Evolutionary conservation across 306 rosid species (phyloP), one percentile per base, ranked within the genome.

Genomic region (Senna siamea): DNA sequence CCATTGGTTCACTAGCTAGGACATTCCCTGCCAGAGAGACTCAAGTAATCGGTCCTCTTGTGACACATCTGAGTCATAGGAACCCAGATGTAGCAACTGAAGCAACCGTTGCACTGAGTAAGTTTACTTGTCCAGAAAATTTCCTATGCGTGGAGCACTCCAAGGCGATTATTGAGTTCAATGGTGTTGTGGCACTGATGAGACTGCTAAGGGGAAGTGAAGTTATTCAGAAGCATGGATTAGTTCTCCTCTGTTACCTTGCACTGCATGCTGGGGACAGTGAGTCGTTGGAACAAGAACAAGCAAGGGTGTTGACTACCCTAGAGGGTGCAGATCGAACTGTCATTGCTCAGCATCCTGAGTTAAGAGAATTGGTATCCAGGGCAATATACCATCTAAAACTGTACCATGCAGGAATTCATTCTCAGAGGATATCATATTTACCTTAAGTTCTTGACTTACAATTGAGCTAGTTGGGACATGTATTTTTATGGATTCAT

Each of bases 21-120:
- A 88, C 93, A 1, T 92, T 92, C 80, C 89, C 96, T 12, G 96
- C 90, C 4, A 81, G 92, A 57, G 97, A 89, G 78, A 92, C 90
- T 10, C 61, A 93, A 35, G 93, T 87, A n/a, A 85, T 89, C 34
- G 75, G 77, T 30, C 92, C 89, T 2, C 78, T 92, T 6, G 96
- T 86, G 44, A 37, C 70, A 55, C 88, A 87, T 20, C 84, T 92
- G 67, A 43, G 92, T 66, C 71, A 74, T 71, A 83, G 75, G 57
- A 78, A 83, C 53, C 15, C 34, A 11, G 80, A 83, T 35, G 81
- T 87, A 50, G 96, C 89, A 44, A 80, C 81, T 7, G 97, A 87
- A 73, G 93, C 96, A 5, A 85, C 84, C 56, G 54, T 84, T 79
- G 80, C 96, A 23, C 85, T 90, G 17, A 64, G 79, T 63, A 88